Percentiles rank a stretch among this genome's conserved stretches.
Conservation (phyloP, 2,329 filamentous ascomycete species). For the Scopulariopsis brevicaulis region DNA sequence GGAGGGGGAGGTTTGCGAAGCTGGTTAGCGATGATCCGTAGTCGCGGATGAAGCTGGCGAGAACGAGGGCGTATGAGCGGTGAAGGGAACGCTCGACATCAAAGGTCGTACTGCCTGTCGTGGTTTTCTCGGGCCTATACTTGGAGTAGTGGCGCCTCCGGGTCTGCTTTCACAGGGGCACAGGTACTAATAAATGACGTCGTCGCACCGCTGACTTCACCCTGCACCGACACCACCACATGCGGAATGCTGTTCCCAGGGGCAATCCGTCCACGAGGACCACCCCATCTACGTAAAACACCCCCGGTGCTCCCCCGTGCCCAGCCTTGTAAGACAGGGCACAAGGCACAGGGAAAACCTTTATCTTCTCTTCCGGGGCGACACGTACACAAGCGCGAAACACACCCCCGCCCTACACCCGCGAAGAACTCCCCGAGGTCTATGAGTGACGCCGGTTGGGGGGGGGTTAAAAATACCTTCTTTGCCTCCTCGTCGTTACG, state of each 20-base stretch:
- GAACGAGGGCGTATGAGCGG: not conserved
- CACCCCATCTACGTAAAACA: not conserved
- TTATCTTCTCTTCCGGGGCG: not conserved
- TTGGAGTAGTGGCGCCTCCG: not conserved
- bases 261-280: not conserved
- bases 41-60: too few relatives aligned
- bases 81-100: not conserved
- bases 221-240: not conserved
- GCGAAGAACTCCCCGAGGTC: too few relatives aligned
- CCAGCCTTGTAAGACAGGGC: not conserved
- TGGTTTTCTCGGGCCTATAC: not conserved
- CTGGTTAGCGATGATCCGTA: slow-evolving; percentile 18
- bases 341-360: too few relatives aligned
- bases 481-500: too few relatives aligned
- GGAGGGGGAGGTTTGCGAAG: slow-evolving; percentile 32
- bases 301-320: not conserved
- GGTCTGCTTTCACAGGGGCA: not conserved
- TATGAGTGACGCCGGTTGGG: too few relatives aligned
- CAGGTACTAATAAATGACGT: not conserved
- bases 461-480: too few relatives aligned
- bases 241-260: not conserved
- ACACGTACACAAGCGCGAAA: not conserved
- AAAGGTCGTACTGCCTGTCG: too few relatives aligned
- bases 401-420: not conserved
- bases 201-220: not conserved